Percentiles rank a stretch among this genome's conserved stretches.
These are phyloP conservation scores for Plasmopara halstedii DNA, from an alignment of 352 stramenopile species.

Conservation along the genomic window DNA sequence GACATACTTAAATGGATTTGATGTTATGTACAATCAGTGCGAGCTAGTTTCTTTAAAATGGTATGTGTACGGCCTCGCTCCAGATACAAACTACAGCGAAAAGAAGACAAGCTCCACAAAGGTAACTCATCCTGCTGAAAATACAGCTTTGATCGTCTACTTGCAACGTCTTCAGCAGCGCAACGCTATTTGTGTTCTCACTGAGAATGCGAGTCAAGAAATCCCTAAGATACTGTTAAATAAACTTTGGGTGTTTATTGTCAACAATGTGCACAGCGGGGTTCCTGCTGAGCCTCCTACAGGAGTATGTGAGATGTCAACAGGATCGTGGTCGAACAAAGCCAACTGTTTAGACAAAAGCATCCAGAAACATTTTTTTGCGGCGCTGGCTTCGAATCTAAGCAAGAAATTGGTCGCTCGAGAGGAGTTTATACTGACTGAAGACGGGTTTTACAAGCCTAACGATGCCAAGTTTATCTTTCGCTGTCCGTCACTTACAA, in stretches of 20 bases:
- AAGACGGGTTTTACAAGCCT: constrained; percentile 29
- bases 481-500: constrained; percentile 41
- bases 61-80: constrained; percentile 30
- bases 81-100: constrained; percentile 4
- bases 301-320: constrained; percentile 19
- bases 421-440: constrained; percentile 34
- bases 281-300: constrained; percentile 25
- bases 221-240: not conserved
- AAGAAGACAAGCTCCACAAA: constrained; percentile 9
- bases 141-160: constrained; percentile 20
- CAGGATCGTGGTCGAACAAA: constrained; percentile 10
- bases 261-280: constrained; percentile 26
- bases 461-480: constrained; percentile 63
- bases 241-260: constrained; percentile 48
- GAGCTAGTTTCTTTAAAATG: constrained; percentile 39
- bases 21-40: constrained; percentile 23
- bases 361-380: constrained; percentile 36
- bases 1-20: constrained; percentile 5
- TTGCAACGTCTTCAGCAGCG: constrained; percentile 32
- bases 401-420: constrained; percentile 24
- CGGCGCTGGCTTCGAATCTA: constrained; percentile 25
- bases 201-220: not conserved
- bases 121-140: constrained; percentile 2
- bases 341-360: constrained; percentile 4
- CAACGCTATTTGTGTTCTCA: constrained; percentile 26